Percentiles rank a stretch among this genome's conserved stretches.
Conservation (phyloP, 2,329 filamentous ascomycete species). For the Colletotrichum horii region DNA sequence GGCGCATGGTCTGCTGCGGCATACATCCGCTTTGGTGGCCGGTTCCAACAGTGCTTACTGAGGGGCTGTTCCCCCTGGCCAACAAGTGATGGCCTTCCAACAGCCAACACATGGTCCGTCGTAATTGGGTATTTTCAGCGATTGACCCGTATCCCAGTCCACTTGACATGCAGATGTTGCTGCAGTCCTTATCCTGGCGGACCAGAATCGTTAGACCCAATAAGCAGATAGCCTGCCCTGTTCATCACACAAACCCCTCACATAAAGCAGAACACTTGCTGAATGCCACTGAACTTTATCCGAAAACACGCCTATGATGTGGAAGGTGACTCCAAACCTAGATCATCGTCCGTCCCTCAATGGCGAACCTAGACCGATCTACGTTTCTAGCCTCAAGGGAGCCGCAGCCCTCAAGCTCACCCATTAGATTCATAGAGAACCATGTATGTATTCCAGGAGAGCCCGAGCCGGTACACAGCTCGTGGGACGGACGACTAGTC, state of each 20-base stretch:
- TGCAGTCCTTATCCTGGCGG: neutral
- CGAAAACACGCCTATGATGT: neutral
- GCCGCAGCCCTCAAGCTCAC: neutral
- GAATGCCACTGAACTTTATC: neutral
- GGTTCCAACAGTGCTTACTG: neutral
- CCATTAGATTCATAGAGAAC: neutral
- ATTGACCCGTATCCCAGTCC: neutral
- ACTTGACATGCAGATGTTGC: neutral
- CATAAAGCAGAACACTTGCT: neutral
- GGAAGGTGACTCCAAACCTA: too few species aligned
- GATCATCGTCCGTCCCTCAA: neutral
- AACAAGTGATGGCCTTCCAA: neutral
- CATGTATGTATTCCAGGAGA: neutral
- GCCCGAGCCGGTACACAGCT: neutral
- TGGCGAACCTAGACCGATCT: neutral
- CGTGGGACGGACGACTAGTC: neutral
- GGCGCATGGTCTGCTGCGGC: neutral
- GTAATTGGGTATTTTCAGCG: neutral
- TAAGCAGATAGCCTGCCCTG: neutral
- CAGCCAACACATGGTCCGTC: neutral
- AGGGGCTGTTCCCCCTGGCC: neutral
- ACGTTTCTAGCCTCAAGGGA: neutral
- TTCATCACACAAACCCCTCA: neutral
- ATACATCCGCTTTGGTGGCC: neutral
- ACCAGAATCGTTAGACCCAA: neutral